Conservation (phyloP, 1,139 yeast species). For the Geotrichum phurueaensis region DNA sequence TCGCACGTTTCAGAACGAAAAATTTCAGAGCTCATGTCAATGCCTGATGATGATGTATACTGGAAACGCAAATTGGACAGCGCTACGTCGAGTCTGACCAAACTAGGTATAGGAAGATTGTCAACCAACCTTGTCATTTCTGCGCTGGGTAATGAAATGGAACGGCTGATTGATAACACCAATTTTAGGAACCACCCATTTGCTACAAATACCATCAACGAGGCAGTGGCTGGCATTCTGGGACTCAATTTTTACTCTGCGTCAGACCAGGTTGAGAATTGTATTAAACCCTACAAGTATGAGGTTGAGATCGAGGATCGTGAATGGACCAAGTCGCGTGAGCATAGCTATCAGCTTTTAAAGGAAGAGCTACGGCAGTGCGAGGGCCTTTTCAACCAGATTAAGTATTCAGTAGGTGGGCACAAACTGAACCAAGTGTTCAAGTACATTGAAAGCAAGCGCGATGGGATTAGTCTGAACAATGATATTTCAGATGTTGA, state of each 20-base stretch:
- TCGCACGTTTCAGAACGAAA: slow-evolving; percentile 40
- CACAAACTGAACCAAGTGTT: slow-evolving; percentile 78
- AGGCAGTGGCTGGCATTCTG: slow-evolving; percentile 77
- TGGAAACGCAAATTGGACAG: slow-evolving; percentile 88
- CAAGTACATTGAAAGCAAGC: slow-evolving; percentile 53
- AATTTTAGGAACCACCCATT: slow-evolving; percentile 77
- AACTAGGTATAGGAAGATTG: slow-evolving; percentile 86
- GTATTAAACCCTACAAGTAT: slow-evolving; percentile 94
- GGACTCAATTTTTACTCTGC: slow-evolving; percentile 78
- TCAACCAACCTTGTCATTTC: slow-evolving; percentile 79
- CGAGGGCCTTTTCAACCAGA: slow-evolving; percentile 51
- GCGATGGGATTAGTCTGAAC: slow-evolving; percentile 26
- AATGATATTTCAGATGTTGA: slow-evolving; percentile 40
- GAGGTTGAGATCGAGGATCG: slow-evolving; percentile 94
- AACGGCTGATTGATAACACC: slow-evolving; percentile 63
- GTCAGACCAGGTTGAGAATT: slow-evolving; percentile 96
- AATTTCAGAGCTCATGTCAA: slow-evolving; percentile 46
- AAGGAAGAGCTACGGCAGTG: slow-evolving; percentile 86
- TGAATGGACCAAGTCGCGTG: slow-evolving; percentile 82
- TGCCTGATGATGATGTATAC: slow-evolving; percentile 62
- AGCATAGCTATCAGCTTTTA: slow-evolving; percentile 63
- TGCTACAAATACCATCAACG: slow-evolving; percentile 73
- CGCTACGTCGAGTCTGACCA: slow-evolving; percentile 76
- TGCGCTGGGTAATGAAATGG: slow-evolving; percentile 71
- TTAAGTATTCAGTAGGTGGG: slow-evolving; percentile 72